phyloP scores from a whole-genome alignment of 371 early-diverging fungal genomes.

The Mortierella sp. region DNA sequence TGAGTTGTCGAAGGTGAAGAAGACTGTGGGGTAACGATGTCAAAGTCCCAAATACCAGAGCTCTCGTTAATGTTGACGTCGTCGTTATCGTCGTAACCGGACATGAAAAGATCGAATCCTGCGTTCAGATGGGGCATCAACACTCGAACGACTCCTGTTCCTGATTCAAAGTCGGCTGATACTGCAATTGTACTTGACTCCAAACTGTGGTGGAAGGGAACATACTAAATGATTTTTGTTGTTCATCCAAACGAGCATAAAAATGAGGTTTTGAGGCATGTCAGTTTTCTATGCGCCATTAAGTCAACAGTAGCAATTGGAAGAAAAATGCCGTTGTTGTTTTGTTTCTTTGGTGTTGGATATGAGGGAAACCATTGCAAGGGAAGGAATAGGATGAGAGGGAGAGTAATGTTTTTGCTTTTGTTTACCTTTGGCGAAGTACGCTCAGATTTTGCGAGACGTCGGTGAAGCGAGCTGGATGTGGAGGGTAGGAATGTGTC shows the following conservation, averaged over 20 bases:
- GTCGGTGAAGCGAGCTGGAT: not conserved
- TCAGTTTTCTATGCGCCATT: not conserved
- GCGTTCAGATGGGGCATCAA: not conserved
- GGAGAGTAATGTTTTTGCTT: not conserved
- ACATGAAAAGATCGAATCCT: not conserved
- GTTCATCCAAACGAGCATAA: not conserved
- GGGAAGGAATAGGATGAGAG: not conserved
- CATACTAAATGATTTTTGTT: not conserved
- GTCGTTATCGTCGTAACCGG: slow-evolving; percentile 4
- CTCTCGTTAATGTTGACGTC: slow-evolving; percentile 9
- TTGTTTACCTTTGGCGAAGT: not conserved
- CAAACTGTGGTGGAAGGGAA: not conserved
- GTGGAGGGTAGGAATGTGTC: not conserved
- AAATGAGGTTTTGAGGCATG: not conserved
- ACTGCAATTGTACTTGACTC: not conserved
- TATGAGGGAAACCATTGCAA: not conserved
- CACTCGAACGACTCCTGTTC: slow-evolving; percentile 11
- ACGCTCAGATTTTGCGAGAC: not conserved
- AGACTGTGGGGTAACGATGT: not conserved
- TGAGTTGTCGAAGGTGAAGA: not conserved
- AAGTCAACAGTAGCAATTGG: not conserved
- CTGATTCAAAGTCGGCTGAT: not conserved
- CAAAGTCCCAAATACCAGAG: not conserved
- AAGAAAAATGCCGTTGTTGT: not conserved
- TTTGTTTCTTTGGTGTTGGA: not conserved